Evolutionary conservation across 495 filamentous ascomycete species (phyloP).

Genomic region (Xylaria acuta): DNA sequence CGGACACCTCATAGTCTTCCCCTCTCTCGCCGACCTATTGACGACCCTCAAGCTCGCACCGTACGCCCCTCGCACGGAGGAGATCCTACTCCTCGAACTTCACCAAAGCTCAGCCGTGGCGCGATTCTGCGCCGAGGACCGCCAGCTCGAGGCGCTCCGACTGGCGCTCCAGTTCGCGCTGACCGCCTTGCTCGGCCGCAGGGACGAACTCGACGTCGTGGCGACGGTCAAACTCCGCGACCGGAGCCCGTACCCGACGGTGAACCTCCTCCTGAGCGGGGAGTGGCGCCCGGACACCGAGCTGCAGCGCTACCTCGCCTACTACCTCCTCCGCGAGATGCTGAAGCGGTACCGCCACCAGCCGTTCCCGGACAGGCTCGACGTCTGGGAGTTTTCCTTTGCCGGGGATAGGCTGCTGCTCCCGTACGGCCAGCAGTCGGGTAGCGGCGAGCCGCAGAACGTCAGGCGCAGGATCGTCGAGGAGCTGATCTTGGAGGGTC

Average conservation of each 20-base stretch:
- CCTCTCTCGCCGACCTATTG: neutral
- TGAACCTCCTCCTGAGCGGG: neutral
- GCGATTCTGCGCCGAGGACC: neutral
- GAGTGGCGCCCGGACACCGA: neutral
- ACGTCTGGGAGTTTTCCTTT: neutral
- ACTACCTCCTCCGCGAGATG: constrained; percentile 9
- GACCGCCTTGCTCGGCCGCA: neutral
- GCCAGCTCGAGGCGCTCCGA: neutral
- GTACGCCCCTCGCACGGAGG: neutral
- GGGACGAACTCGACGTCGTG: neutral
- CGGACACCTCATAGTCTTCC: neutral
- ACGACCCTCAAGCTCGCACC: neutral
- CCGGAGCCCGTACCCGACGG: neutral
- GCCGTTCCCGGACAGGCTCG: constrained; percentile 7
- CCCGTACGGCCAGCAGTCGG: neutral
- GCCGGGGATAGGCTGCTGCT: neutral
- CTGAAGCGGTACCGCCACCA: neutral
- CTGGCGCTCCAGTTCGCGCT: neutral
- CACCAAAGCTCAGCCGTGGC: neutral
- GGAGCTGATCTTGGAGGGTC: neutral
- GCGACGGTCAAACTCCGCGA: neutral
- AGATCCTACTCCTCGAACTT: neutral
- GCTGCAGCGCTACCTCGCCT: neutral
- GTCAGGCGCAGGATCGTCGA: neutral
- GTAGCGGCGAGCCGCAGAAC: neutral